Conservation (phyloP, 2,329 filamentous ascomycete genomes). For the Fusarium nodosum region DNA sequence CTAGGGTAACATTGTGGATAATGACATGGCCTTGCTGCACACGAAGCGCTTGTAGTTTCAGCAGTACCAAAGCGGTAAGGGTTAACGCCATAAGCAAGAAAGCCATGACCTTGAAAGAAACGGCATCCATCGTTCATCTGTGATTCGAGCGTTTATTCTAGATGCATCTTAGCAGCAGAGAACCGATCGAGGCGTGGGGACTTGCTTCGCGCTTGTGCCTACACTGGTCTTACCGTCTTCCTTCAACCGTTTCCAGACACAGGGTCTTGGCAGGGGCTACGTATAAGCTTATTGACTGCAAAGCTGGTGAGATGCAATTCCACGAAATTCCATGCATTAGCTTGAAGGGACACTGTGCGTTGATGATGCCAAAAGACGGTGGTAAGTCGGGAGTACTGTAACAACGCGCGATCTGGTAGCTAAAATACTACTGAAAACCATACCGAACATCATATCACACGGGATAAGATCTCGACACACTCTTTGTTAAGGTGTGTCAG, state of each 20-base stretch:
- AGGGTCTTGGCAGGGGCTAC: constrained; percentile 16
- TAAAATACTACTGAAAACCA: neutral
- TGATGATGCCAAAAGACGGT: neutral
- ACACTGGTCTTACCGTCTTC: neutral
- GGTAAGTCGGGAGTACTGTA: neutral
- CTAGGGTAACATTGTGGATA: neutral
- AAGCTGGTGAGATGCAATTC: neutral
- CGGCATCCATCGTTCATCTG: neutral
- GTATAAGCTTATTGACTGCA: constrained; percentile 18
- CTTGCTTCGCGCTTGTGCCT: neutral
- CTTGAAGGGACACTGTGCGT: neutral
- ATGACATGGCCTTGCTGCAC: constrained; percentile 3
- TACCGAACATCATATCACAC: constrained; percentile 2
- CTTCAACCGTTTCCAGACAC: neutral
- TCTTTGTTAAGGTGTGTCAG: neutral
- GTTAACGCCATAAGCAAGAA: neutral
- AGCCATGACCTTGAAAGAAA: neutral
- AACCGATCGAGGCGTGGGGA: neutral
- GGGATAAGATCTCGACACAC: neutral
- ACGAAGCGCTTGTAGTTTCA: constrained; percentile 22
- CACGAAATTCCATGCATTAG: constrained; percentile 7
- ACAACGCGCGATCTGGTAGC: neutral
- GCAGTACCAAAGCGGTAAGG: neutral
- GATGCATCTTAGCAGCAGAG: neutral
- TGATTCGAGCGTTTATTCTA: neutral